Evolutionary conservation across 2,329 filamentous ascomycete species (phyloP).

Genomic region (Diaporthe australafricana): DNA sequence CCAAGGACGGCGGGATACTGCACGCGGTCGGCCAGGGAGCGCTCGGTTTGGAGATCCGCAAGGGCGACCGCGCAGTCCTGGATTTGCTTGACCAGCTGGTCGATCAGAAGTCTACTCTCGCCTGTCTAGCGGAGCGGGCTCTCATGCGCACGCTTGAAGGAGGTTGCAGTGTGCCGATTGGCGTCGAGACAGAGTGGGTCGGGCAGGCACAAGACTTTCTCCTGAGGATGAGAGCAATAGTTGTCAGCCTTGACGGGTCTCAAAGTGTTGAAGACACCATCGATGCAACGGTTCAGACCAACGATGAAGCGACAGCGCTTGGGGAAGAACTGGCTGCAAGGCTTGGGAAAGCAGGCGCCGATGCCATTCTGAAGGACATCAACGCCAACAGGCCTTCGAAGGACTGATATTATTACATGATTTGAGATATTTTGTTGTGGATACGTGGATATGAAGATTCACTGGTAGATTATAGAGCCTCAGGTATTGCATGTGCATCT

Average conservation of each 20-base stretch:
- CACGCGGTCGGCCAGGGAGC: constrained; percentile 2
- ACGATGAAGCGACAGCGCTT: neutral
- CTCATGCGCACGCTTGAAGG: constrained; percentile 11
- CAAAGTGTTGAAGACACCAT: neutral
- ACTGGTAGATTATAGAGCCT: too few relatives aligned
- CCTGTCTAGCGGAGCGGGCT: neutral
- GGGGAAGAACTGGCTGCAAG: neutral
- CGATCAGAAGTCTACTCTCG: neutral
- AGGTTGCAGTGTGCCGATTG: constrained; percentile 1
- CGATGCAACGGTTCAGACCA: neutral
- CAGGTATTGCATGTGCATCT: too few relatives aligned
- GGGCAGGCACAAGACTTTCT: neutral
- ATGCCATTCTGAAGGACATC: neutral
- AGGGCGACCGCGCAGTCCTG: neutral
- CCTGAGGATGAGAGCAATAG: constrained; percentile 9
- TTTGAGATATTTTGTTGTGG: too few relatives aligned
- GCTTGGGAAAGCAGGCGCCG: neutral
- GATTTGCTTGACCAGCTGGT: neutral
- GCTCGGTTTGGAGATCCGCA: neutral
- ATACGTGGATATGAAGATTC: too few relatives aligned
- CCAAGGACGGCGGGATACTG: constrained; percentile 5
- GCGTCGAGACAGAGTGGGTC: constrained; percentile 3
- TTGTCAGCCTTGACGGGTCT: neutral
- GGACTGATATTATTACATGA: neutral
- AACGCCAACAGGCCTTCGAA: neutral